Base-by-base conservation (phyloP, 2,329 filamentous ascomycete species). In the Graphilbum ipis-grandicollis region DNA sequence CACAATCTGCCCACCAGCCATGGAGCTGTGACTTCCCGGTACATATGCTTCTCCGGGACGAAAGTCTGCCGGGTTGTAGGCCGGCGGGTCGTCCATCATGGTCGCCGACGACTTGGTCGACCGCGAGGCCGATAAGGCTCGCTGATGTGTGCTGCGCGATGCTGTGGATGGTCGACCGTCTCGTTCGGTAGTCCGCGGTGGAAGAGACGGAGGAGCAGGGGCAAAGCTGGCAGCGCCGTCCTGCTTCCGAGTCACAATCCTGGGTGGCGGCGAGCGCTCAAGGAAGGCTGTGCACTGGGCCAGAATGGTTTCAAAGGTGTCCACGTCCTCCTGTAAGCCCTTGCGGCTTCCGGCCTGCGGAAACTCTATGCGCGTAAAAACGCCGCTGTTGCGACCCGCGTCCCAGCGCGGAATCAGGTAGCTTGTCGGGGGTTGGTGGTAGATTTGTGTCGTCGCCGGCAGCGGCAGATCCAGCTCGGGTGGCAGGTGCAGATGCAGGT, bases 371-470 rank as follows among this genome's bases (percentile, higher is more conserved):
- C 85, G 71, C 17, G 88, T 94, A 52, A 96, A 96, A 15, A 85
- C 83, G 41, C 85, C 86, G 45, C 77, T 79, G 39, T 90, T 81
- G 1, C 80, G 82, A 4, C 84, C 86, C 14, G 94, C 62, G 50
- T 96, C 88, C 85, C 88, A 94, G 46, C 88, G 76, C 14, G 90
- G 90, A 43, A 98, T 93, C 33, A 96, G 66, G 52, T 96, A 96
- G 62, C 83, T 93, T 44, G 68, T 75, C 1, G 88, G 88, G 7
- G 86, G 85, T 58, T 96, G 84, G 56, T 93, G 85, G 59, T 93
- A 96, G 54, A 98, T 90, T 55, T 96, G 88, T 0, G 90, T 96
- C 0, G 86, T 96, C 15, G 88, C 88, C 12, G 90, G 90, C 13
- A 96, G 68, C 6, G 90, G 83, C 6, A 96, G 71, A 49, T 96